phyloP scores from a whole-genome alignment of 164 flowering plant species.

The Dillenia turbinata region DNA sequence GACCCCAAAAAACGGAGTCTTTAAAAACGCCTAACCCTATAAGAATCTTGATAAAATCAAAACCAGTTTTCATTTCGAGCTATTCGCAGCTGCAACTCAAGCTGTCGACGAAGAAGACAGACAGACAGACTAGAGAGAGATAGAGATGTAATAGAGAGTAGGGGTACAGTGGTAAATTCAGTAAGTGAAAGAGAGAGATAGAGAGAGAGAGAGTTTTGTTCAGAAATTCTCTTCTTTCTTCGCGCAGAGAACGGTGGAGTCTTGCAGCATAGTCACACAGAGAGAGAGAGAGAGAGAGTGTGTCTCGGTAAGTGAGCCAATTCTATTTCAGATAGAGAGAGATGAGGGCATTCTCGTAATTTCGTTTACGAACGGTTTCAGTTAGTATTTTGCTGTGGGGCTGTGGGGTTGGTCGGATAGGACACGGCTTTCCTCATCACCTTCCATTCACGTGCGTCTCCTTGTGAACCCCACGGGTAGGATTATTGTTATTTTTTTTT shows the following conservation, averaged over 20 bases:
- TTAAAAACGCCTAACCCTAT: too few species aligned
- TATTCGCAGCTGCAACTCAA: neutral
- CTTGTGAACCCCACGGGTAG: too few species aligned
- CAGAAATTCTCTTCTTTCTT: neutral
- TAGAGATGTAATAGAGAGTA: conserved; percentile 1
- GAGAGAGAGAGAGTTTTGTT: neutral
- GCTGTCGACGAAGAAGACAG: neutral
- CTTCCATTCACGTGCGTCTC: too few species aligned
- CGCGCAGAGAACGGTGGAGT: too few species aligned
- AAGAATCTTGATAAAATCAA: too few species aligned
- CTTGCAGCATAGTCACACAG: too few species aligned
- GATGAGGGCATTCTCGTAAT: neutral
- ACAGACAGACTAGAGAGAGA: conserved; percentile 1
- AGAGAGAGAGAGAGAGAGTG: neutral
- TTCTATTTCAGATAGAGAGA: too few species aligned
- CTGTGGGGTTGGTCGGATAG: too few species aligned
- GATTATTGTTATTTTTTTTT: too few species aligned
- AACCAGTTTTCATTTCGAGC: neutral
- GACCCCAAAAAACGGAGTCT: too few species aligned
- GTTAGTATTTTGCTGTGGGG: neutral
- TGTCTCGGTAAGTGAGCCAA: neutral
- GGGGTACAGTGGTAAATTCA: conserved; percentile 27
- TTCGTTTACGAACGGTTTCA: neutral
- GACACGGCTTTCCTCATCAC: too few species aligned
- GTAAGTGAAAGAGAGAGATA: conserved; percentile 11